phyloP scores from a whole-genome alignment of 2,329 filamentous ascomycete species.

The Aspergillus sp. region DNA sequence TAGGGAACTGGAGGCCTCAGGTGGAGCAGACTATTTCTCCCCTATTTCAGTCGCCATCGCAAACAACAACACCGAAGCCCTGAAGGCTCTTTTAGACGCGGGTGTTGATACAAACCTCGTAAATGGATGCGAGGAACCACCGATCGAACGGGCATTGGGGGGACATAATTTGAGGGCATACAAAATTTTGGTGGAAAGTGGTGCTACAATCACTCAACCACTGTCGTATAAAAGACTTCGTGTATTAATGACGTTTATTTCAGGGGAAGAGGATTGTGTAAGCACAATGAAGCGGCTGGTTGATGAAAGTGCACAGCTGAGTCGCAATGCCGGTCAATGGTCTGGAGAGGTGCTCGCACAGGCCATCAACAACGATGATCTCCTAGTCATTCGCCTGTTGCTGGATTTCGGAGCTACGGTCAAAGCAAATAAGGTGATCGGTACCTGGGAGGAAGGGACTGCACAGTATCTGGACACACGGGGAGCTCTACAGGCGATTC shows the following conservation, averaged over 20 bases:
- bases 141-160: no score
- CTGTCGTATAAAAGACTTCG: neutral
- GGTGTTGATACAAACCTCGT: no score
- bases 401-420: neutral
- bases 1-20: no score
- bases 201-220: no score
- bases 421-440: neutral
- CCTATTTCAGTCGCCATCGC: neutral
- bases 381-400: neutral
- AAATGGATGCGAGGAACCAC: no score
- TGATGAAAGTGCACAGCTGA: neutral
- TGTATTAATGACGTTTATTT: neutral
- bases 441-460: neutral
- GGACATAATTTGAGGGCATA: no score
- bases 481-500: neutral
- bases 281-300: no score
- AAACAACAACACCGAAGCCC: no score
- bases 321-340: neutral
- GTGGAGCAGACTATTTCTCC: neutral
- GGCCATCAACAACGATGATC: neutral
- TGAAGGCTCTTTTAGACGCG: no score
- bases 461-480: neutral
- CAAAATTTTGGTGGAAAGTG: no score
- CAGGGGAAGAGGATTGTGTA: rapidly evolving
- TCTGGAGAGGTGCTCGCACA: no score